Evolutionary conservation across 192 early-diverging fungal species (phyloP).

Genomic region (Geranomyces michiganensis): DNA sequence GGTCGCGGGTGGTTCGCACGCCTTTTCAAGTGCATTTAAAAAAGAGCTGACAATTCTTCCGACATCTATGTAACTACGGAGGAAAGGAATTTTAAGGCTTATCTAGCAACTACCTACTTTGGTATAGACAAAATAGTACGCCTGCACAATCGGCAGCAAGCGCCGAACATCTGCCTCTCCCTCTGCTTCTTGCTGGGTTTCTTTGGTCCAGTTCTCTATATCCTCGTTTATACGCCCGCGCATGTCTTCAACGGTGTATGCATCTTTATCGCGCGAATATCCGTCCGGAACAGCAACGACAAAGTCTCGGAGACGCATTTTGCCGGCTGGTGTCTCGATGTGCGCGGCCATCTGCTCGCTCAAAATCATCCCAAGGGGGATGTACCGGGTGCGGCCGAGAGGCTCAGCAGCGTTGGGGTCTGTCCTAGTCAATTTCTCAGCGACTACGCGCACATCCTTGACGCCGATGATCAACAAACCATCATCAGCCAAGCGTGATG

Average conservation of each 20-base stretch:
- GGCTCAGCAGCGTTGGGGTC: background rate
- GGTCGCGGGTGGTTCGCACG: no score
- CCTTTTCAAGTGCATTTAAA: no score
- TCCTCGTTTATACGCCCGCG: slow-evolving; percentile 18
- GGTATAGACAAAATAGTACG: slow-evolving; percentile 13
- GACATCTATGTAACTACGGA: no score
- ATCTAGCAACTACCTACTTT: background rate
- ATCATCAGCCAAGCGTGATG: slow-evolving; percentile 23
- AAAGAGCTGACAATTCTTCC: no score
- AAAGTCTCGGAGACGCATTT: slow-evolving; percentile 65
- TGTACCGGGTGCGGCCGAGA: slow-evolving; percentile 3
- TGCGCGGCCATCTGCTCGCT: slow-evolving; percentile 32
- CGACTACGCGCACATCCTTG: slow-evolving; percentile 43
- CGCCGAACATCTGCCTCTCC: slow-evolving; percentile 16
- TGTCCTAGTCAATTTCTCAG: no score
- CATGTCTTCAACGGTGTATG: slow-evolving; percentile 20
- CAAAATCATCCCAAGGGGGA: slow-evolving; percentile 35
- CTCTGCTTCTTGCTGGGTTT: slow-evolving; percentile 13
- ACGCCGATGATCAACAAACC: slow-evolving; percentile 43
- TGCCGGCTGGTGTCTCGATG: slow-evolving; percentile 6
- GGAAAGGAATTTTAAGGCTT: no score
- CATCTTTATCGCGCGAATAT: slow-evolving; percentile 39
- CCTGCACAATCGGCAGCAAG: slow-evolving; percentile 41
- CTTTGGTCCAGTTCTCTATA: slow-evolving; percentile 29
- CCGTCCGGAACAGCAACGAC: slow-evolving; percentile 71